Conservation (phyloP, 257 asterid species). For the Lantana camara region DNA sequence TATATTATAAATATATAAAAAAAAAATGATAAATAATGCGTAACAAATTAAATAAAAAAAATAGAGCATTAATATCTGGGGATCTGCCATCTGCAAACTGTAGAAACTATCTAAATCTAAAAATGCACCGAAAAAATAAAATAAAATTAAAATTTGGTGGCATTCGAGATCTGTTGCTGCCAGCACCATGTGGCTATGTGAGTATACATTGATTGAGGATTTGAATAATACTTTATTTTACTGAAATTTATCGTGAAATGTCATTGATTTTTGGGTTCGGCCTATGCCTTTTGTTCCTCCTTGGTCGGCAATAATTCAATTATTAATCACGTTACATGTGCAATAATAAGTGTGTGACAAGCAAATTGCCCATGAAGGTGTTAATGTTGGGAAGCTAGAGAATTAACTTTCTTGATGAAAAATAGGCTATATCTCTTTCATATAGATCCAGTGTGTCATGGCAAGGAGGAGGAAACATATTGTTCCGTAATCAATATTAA, state of each 20-base stretch:
- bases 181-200: constrained; percentile 52
- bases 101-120: not conserved
- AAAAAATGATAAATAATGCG: not conserved
- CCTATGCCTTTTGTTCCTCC: constrained; percentile 30
- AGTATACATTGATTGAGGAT: constrained; percentile 17
- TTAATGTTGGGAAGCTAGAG: too few species aligned
- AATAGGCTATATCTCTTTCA: too few species aligned
- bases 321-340: constrained; percentile 31
- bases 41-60: not conserved
- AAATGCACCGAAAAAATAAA: constrained; percentile 6
- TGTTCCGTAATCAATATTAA: too few species aligned
- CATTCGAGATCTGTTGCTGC: constrained; percentile 42
- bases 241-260: constrained; percentile 20
- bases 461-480: too few species aligned
- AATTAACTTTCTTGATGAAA: too few species aligned
- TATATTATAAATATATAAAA: too few species aligned
- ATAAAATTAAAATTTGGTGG: not conserved
- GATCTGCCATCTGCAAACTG: constrained; percentile 24
- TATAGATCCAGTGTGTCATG: too few species aligned
- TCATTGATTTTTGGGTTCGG: constrained; percentile 18
- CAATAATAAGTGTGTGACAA: constrained; percentile 24
- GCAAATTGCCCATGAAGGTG: not conserved
- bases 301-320: constrained; percentile 58
- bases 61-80: not conserved
- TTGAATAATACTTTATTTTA: not conserved